Conservation (phyloP, 2,329 filamentous ascomycete genomes). For the Cladosporium sp. region DNA sequence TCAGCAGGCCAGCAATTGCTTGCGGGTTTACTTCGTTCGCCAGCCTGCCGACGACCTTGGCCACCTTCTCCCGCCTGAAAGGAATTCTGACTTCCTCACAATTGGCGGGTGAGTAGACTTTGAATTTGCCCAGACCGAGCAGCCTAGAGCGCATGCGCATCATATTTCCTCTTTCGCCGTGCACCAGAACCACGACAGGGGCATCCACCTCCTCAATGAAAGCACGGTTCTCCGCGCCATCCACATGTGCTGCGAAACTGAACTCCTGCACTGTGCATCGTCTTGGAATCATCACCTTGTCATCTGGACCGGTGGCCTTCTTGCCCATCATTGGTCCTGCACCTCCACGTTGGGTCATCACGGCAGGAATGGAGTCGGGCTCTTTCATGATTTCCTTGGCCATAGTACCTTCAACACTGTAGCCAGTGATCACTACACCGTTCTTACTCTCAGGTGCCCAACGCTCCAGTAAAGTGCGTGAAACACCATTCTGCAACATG, state of each 20-base stretch:
- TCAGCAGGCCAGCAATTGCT: conserved; percentile 22
- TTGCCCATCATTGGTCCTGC: conserved; percentile 25
- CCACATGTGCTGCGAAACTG: conserved; percentile 94
- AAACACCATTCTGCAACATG: conserved; percentile 97
- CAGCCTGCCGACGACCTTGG: conserved; percentile 92
- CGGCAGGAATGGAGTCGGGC: conserved; percentile 87
- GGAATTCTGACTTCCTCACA: conserved; percentile 93
- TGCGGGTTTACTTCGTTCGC: conserved; percentile 71
- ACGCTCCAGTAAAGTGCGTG: conserved; percentile 83
- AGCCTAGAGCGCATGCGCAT: conserved; percentile 93
- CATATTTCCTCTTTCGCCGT: conserved; percentile 97
- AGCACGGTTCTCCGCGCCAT: conserved; percentile 90
- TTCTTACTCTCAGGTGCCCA: conserved; percentile 97
- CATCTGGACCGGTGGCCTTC: conserved; percentile 45
- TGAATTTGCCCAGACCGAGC: conserved; percentile 83
- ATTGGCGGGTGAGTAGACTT: conserved; percentile 90
- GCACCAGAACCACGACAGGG: conserved; percentile 92
- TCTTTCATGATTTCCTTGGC: conserved; percentile 93
- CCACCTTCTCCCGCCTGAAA: conserved; percentile 91
- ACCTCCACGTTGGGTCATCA: conserved; percentile 60
- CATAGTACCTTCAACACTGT: conserved; percentile 98
- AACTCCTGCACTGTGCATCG: conserved; percentile 91
- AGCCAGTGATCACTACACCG: conserved; percentile 97
- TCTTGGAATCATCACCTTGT: conserved; percentile 82
- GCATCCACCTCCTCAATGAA: conserved; percentile 94